Evolutionary conservation across 192 early-diverging fungal genomes (phyloP).

Genomic region (Phlyctochytrium planicorne): DNA sequence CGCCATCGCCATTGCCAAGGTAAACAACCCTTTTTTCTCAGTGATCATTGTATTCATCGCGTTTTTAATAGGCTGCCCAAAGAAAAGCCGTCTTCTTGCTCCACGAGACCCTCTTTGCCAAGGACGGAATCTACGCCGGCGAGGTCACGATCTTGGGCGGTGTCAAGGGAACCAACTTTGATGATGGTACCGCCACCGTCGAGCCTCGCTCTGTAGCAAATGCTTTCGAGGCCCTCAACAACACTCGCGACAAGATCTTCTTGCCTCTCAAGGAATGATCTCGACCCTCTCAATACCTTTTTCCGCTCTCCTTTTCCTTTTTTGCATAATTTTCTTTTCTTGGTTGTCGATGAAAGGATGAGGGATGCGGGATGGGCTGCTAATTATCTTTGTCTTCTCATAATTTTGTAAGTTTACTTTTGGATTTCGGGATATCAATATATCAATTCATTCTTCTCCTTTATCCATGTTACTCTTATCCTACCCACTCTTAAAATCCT

Average conservation of each 20-base stretch:
- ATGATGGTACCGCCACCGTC: conserved; percentile 20
- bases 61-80: conserved; percentile 23
- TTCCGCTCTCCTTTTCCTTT: no score
- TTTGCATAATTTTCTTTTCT: no score
- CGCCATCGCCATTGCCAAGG: conserved; percentile 27
- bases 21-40: background rate
- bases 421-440: no score
- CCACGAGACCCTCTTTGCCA: conserved; percentile 15
- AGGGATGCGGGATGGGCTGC: no score
- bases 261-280: background rate
- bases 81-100: conserved; percentile 28
- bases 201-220: background rate
- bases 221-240: background rate
- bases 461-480: no score
- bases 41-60: background rate
- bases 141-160: conserved; percentile 30
- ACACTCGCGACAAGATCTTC: background rate
- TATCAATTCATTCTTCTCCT: no score
- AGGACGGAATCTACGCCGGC: conserved; percentile 31
- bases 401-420: no score
- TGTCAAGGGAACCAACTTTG: conserved; percentile 27
- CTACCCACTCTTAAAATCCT: no score
- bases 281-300: background rate
- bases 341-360: no score
- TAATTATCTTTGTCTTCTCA: no score